Base-by-base conservation (phyloP, 441 rosid genomes). In the Pelargonium cotyledonis region DNA sequence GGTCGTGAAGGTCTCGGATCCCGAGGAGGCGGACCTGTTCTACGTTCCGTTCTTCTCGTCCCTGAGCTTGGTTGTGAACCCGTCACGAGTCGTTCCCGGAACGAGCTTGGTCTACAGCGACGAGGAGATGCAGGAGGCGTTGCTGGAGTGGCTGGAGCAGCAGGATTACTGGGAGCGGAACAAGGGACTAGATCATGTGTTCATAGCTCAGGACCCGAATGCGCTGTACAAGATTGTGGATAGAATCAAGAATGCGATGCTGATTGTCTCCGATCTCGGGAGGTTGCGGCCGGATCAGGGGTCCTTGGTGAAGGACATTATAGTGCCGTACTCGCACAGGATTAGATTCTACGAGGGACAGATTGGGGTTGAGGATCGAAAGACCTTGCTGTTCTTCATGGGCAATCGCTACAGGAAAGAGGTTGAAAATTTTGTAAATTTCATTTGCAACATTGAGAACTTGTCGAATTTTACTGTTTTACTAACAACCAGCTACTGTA, bases 321-420 rank as follows among this genome's bases (percentile, higher is more conserved):
- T 91, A 0, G 80, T 94, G 38, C 99, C 97, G 18, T 94, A 94
- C 62, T 84, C 97, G 8, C 96, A 91, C 75, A 79, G 97, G 73
- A 89, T 94, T 67, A 86, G 82, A 68, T 63, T 82, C 49, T 94
- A 83, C 69, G 81, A 63, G 1, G 99, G 97, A 0, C 92, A 86
- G 31, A 64, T 84, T 6, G 91, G 94, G 18, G 82, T 88, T 1
- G 72, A 85, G 51, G 73, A 81, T 41, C 82, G 99, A 44, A 81
- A 79, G 51, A 94, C 89, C 0, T 82, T 94, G 70, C 80, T 94
- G 78, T 94, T 94, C 80, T 94, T 94, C 82, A 94, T 94, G 99
- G 99, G 99, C 5, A 94, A 94, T 75, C 90, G 97, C 9, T 94
- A 84, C 70, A 85, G 96, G 65, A 94, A 91, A 79, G 97, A 94